phyloP scores from a whole-genome alignment of 306 rosid species.

The Begonia fuchsioides region DNA sequence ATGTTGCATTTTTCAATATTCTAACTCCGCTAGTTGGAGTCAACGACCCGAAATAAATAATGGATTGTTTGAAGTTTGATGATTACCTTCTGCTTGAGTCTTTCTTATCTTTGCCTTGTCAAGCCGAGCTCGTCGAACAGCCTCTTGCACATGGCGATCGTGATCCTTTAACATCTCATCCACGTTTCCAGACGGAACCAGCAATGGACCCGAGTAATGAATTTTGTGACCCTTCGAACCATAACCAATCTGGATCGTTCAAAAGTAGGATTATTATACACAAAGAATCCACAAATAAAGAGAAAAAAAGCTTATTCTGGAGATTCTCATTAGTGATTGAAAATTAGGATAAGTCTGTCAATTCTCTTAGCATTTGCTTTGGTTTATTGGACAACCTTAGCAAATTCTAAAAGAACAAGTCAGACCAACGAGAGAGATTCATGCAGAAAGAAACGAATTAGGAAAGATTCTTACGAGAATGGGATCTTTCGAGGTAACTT shows the following conservation, averaged over 20 bases:
- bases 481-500: conserved; percentile 57
- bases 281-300: not conserved
- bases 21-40: conserved; percentile 8
- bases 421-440: not conserved
- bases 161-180: conserved; percentile 99
- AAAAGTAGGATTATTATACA: not conserved
- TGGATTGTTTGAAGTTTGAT: conserved; percentile 56
- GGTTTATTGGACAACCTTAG: no score
- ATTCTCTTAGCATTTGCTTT: no score
- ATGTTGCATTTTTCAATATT: not conserved
- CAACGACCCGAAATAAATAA: conserved; percentile 89
- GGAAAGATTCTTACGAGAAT: conserved; percentile 40
- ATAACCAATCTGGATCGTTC: conserved; percentile 47
- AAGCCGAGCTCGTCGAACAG: conserved; percentile 68
- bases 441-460: not conserved
- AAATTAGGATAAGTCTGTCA: no score
- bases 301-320: no score
- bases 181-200: conserved; percentile 81
- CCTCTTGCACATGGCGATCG: conserved; percentile 94
- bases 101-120: conserved; percentile 84
- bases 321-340: no score
- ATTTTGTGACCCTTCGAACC: conserved; percentile 93
- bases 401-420: no score
- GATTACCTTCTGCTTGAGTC: conserved; percentile 70
- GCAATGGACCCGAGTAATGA: conserved; percentile 91